Base-by-base conservation (phyloP, 371 early-diverging fungal species). In the Lichtheimia ornata region DNA sequence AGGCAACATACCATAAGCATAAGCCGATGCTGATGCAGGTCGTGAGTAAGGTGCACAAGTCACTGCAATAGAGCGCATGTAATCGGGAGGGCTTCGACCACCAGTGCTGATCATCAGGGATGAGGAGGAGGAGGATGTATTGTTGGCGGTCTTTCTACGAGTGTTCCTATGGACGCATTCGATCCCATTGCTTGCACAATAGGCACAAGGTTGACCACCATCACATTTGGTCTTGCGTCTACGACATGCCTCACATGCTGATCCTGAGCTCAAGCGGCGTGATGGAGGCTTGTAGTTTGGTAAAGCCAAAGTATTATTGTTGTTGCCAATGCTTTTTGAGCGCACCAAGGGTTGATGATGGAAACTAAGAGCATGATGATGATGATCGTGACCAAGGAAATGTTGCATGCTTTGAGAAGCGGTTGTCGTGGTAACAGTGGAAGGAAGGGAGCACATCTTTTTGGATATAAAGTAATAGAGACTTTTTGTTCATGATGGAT, bases 181-280 rank as follows among this genome's bases (percentile, higher is more conserved):
- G 22, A 78, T 59, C 5, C 69, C 58, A 42, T 76, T 78, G 24
- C 67, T 62, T 3, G 76, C 71, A 68, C 81, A 81, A 49, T 71
- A 81, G 2, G 67, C 64, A 61, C 81, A 81, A 28, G 81, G 81
- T 50, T 62, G 64, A 2, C 71, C 66, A 22, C 81, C 81, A 66
- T 81, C 81, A 62, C 81, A 81, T 54, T 81, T 81, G 15, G 81
- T 81, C 58, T 81, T 81, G 41, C 81, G 70, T 61, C 76, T 64
- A 40, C 81, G 71, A 53, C 81, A 81, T 6, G 74, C 76, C 64
- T 81, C 81, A 57, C 81, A 81, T 18, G 81, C 81, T 44, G 76
- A 76, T 20, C 81, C 81, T 50, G 76, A 76, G 54, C 74, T 76
- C 24, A 81, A 47, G 4, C 81, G 69, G 49, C 81, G 74, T 4